Evolutionary conservation across 2,329 filamentous ascomycete genomes (phyloP), one percentile per base, ranked within the genome.

Genomic region (Cercospora berteroae): DNA sequence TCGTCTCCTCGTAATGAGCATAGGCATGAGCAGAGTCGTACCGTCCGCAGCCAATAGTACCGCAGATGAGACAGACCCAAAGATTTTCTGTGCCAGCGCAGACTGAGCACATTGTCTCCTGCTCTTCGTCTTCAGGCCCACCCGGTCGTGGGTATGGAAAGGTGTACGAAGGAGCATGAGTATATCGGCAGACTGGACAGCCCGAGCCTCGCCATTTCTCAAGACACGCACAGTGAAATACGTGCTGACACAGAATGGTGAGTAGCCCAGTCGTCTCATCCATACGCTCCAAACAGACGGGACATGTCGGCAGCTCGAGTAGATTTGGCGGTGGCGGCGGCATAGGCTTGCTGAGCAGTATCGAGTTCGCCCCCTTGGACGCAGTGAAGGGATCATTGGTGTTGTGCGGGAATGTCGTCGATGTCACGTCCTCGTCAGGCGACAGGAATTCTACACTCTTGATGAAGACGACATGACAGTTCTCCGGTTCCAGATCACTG

Each of bases 11-110:
- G 87, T 93, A 97, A 79, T 97, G 94, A 12, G 92, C 90, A 78
- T 96, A 97, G 36, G 94, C 94, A 75, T 98, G 94, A 0, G 93
- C 95, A 0, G 93, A 94, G 78, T 97, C 96, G 78, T 99, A 99
- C 31, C 95, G 88, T 1, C 95, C 95, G 76, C 95, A 99, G 0
- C 95, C 95, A 27, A 97, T 89, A 72, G 91, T 92, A 50, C 94
- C 94, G 76, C 94, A 98, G 68, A 97, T 93, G 4, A 98, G 85
- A 78, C 94, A 98, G 69, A 97, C 93, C 94, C 94, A 98, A 3
- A 98, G 86, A 75, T 97, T 96, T 23, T 90, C 85, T 0, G 89
- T 85, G 5, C 89, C 90, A 75, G 93, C 91, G 77, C 94, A 98
- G 4, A 92, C 86, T 59, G 85, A 89, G 80, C 94, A 98, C 52